A percentile compares a stretch with the other conserved stretches of the same genome.
Conservation (phyloP, 108 stramenopile species). For the Cyclotella kingstonii region DNA sequence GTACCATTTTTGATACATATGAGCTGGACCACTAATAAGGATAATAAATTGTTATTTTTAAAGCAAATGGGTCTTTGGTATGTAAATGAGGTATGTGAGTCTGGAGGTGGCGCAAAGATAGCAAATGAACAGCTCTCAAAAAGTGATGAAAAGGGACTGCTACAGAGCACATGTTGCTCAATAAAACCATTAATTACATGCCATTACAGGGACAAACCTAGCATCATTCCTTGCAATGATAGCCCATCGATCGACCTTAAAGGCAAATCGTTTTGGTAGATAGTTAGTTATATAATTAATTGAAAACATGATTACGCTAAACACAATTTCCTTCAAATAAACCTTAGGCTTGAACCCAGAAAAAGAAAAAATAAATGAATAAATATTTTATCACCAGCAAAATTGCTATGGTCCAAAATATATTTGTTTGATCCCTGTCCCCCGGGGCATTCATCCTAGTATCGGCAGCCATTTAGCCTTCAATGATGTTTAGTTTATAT, state of each 20-base stretch:
- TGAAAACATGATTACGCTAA: too few species aligned
- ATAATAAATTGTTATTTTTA: slow-evolving; percentile 53
- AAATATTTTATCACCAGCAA: too few species aligned
- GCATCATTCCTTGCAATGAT: slow-evolving; percentile 32
- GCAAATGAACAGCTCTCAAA: slow-evolving; percentile 12
- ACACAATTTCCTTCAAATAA: too few species aligned
- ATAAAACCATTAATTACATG: slow-evolving; percentile 40
- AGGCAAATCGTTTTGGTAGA: slow-evolving; percentile 55
- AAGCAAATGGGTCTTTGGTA: slow-evolving; percentile 64
- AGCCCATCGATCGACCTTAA: slow-evolving; percentile 36
- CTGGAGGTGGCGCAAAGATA: slow-evolving; percentile 32
- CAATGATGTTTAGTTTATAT: too few species aligned
- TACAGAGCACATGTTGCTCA: slow-evolving; percentile 36
- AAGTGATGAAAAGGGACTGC: slow-evolving; percentile 1
- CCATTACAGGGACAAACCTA: slow-evolving; percentile 52
- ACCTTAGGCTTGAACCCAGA: too few species aligned
- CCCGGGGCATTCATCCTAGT: too few species aligned
- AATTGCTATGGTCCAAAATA: too few species aligned
- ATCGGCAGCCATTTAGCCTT: too few species aligned
- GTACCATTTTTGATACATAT: slow-evolving; percentile 44
- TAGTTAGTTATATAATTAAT: too few species aligned
- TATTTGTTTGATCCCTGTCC: too few species aligned
- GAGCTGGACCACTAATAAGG: slow-evolving; percentile 63
- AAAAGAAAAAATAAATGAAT: too few species aligned
- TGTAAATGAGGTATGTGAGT: slow-evolving; percentile 30